Conservation (phyloP, 2,329 filamentous ascomycete genomes). For the Neonectria faginata region DNA sequence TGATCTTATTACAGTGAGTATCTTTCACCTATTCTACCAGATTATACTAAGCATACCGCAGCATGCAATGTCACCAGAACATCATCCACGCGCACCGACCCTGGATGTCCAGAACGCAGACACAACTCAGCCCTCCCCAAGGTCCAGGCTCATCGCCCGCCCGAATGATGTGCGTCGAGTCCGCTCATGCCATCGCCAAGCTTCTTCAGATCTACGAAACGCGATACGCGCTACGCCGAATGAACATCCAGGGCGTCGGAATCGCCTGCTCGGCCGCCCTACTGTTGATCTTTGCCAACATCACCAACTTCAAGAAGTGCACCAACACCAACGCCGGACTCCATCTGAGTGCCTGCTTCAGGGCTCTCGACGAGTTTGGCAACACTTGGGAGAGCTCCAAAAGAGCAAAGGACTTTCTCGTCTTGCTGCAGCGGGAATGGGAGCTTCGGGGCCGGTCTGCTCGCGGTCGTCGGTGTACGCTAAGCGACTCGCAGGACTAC, state of each 20-base stretch:
- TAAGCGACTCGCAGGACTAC: slow-evolving; percentile 7
- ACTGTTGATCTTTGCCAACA: slow-evolving; percentile 33
- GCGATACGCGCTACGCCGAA: slow-evolving; percentile 31
- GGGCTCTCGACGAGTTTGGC: slow-evolving; percentile 41
- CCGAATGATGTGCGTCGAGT: slow-evolving; percentile 41
- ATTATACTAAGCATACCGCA: neutral
- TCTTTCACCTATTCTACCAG: too few species aligned
- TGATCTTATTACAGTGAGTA: slow-evolving; percentile 41
- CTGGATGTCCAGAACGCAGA: slow-evolving; percentile 44
- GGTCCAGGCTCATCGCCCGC: slow-evolving; percentile 41
- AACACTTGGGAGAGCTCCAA: slow-evolving; percentile 43
- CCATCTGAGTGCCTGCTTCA: slow-evolving; percentile 41
- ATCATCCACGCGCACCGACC: slow-evolving; percentile 44
- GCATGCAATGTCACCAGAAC: slow-evolving; percentile 47
- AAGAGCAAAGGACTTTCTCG: slow-evolving; percentile 38
- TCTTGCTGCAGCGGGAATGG: slow-evolving; percentile 41
- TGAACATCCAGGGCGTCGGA: slow-evolving; percentile 39
- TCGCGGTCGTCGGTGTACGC: slow-evolving; percentile 17
- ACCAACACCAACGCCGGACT: slow-evolving; percentile 21
- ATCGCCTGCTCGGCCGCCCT: slow-evolving; percentile 31
- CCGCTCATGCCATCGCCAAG: slow-evolving; percentile 35
- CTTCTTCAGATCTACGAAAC: slow-evolving; percentile 35
- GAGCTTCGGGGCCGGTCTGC: slow-evolving; percentile 27
- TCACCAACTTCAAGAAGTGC: slow-evolving; percentile 37
- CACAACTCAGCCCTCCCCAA: slow-evolving; percentile 36